These are phyloP conservation scores for Daldinia decipiens DNA, from an alignment of 495 filamentous ascomycete genomes.

Conservation along the genomic window DNA sequence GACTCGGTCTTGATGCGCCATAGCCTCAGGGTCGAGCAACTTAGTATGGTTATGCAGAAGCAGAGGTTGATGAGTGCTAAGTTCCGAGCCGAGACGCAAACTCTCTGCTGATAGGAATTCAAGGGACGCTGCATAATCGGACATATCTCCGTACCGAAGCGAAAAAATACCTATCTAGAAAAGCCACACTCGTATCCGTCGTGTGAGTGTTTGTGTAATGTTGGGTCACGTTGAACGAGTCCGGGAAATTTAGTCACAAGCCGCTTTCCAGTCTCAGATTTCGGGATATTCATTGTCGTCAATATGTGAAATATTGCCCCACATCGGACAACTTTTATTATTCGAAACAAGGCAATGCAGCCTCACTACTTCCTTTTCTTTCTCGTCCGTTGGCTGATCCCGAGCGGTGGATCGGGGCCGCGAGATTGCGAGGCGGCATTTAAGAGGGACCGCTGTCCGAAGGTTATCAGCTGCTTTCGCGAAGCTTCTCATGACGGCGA, in stretches of 20 bases:
- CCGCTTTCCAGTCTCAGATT: constrained; percentile 17
- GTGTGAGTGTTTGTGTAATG: constrained; percentile 40
- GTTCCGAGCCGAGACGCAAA: constrained; percentile 15
- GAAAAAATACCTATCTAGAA: constrained; percentile 9
- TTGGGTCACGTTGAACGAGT: constrained; percentile 3
- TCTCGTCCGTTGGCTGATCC: constrained; percentile 26
- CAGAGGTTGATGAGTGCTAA: constrained; percentile 8
- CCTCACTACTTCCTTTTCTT: not conserved
- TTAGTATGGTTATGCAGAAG: constrained; percentile 2
- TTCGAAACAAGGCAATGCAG: not conserved
- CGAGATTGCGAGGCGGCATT: constrained; percentile 36
- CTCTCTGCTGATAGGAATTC: constrained; percentile 4
- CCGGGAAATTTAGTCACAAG: constrained; percentile 23
- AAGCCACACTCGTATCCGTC: constrained; percentile 36
- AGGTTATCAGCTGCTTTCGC: constrained; percentile 15
- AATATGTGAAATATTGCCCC: constrained; percentile 4
- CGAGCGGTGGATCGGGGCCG: constrained; percentile 35
- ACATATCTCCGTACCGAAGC: constrained; percentile 18
- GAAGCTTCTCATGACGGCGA: constrained; percentile 30
- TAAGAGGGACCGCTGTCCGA: constrained; percentile 40
- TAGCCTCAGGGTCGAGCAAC: not conserved
- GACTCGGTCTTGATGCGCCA: constrained; percentile 9
- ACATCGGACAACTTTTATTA: constrained; percentile 15
- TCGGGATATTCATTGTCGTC: constrained; percentile 19
- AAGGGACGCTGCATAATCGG: constrained; percentile 27